phyloP scores from a whole-genome alignment of 2,329 filamentous ascomycete species.

The Blastomyces emzantsi region DNA sequence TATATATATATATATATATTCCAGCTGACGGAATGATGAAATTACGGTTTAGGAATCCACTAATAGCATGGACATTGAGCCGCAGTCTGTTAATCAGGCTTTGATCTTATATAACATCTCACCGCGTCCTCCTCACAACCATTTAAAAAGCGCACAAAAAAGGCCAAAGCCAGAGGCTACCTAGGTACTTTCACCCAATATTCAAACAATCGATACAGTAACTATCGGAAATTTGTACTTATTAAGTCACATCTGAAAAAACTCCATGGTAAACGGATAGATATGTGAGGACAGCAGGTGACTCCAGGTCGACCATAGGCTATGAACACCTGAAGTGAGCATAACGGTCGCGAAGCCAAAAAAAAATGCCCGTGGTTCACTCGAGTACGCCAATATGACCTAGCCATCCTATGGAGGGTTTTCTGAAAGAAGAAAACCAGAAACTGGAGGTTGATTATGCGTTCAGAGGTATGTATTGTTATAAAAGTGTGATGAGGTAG shows the following conservation, averaged over 20 bases:
- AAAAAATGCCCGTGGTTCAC: slow-evolving; percentile 17
- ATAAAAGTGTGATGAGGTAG: slow-evolving; percentile 32
- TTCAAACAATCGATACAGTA: not conserved
- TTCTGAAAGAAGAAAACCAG: slow-evolving; percentile 11
- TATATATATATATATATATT: no score
- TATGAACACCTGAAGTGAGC: slow-evolving; percentile 27
- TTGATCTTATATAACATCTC: not conserved
- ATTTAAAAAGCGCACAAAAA: not conserved
- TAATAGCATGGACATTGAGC: not conserved
- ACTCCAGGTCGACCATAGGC: slow-evolving; percentile 24
- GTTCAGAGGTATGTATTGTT: slow-evolving; percentile 31
- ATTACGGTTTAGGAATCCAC: not conserved
- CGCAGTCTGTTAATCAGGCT: not conserved
- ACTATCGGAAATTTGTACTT: not conserved
- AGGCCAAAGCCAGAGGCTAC: not conserved
- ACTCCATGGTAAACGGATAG: not conserved
- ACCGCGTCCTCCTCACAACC: not conserved
- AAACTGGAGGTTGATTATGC: slow-evolving; percentile 43
- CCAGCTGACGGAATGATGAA: not conserved
- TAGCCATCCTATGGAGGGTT: slow-evolving; percentile 33
- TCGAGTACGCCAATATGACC: slow-evolving; percentile 44
- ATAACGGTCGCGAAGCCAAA: slow-evolving; percentile 19
- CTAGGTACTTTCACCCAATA: not conserved
- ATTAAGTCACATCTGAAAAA: not conserved
- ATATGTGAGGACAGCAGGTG: slow-evolving; percentile 34